Conservation (phyloP, 1,284 basidiomycete genomes). For the Mycena sp. region DNA sequence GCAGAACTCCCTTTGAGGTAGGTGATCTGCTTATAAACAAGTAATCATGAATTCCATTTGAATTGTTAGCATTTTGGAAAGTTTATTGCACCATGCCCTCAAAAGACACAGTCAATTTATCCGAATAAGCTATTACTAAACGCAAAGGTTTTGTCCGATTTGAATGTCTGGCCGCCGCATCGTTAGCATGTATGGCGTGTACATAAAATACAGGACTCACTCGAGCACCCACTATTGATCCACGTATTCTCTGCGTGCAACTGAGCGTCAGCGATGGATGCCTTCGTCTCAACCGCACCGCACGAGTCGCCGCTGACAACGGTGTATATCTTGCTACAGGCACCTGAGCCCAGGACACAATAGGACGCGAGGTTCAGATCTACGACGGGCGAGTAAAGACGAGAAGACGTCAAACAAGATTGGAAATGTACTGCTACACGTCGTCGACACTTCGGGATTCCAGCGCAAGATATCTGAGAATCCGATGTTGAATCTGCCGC, state of each 20-base stretch:
- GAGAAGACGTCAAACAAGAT: too few species aligned
- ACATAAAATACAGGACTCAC: not conserved
- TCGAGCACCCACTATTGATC: conserved; percentile 13
- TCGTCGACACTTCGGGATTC: conserved; percentile 15
- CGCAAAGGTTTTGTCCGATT: conserved; percentile 16
- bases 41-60: too few species aligned
- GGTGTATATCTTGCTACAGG: conserved; percentile 3
- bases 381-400: too few species aligned
- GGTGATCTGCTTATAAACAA: too few species aligned
- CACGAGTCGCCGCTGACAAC: conserved; percentile 4
- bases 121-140: too few species aligned
- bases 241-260: conserved; percentile 9
- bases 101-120: too few species aligned
- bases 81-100: too few species aligned
- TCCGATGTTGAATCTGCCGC: conserved; percentile 15
- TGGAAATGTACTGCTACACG: conserved; percentile 2
- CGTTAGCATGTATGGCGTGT: not conserved
- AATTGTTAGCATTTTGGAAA: too few species aligned
- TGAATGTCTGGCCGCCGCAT: conserved; percentile 6
- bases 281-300: conserved; percentile 4
- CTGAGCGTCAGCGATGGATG: not conserved
- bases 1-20: too few species aligned
- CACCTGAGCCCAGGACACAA: conserved; percentile 2
- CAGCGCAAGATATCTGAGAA: conserved; percentile 15
- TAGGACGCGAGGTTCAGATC: not conserved